These are phyloP conservation scores for Tephrocybe rancida DNA, from an alignment of 768 basidiomycete genomes.

Conservation along the genomic window DNA sequence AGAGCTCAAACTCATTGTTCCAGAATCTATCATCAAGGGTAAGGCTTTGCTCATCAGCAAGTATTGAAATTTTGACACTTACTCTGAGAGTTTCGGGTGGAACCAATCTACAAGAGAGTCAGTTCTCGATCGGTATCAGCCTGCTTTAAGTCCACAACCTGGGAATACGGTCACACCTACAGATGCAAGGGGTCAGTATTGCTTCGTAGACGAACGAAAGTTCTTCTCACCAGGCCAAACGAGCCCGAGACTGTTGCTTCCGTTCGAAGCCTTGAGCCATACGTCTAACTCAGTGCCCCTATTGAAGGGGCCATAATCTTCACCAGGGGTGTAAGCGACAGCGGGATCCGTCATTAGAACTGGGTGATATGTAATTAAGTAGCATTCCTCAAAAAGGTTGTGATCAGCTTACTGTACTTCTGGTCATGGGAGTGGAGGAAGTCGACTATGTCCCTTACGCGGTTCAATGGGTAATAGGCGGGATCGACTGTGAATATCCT, in stretches of 20 bases:
- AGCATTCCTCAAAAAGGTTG: background rate
- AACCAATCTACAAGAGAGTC: background rate
- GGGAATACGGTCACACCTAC: background rate
- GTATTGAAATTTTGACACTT: conserved; percentile 11
- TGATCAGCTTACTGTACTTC: conserved; percentile 45
- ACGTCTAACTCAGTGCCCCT: conserved; percentile 55
- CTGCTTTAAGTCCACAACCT: no score
- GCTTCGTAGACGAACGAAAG: background rate
- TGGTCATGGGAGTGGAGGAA: conserved; percentile 64
- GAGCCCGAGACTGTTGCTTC: conserved; percentile 54
- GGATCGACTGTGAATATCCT: conserved; percentile 72
- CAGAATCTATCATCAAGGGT: conserved; percentile 46
- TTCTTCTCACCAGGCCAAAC: conserved; percentile 61
- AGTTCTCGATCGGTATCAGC: background rate
- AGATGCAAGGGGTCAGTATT: conserved; percentile 7
- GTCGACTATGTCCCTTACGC: conserved; percentile 67
- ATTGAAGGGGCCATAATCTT: conserved; percentile 54
- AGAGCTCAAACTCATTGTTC: conserved; percentile 59
- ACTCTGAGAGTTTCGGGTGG: conserved; percentile 39
- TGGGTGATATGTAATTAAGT: conserved; percentile 22
- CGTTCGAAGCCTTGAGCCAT: conserved; percentile 66
- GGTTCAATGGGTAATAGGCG: conserved; percentile 61
- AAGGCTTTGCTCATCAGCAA: background rate
- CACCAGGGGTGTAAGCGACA: conserved; percentile 50
- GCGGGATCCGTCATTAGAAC: conserved; percentile 80